A percentile compares a stretch with the other conserved stretches of the same genome.
Evolutionary conservation across 768 basidiomycete species (phyloP).

Genomic region (Suillus bovinus): DNA sequence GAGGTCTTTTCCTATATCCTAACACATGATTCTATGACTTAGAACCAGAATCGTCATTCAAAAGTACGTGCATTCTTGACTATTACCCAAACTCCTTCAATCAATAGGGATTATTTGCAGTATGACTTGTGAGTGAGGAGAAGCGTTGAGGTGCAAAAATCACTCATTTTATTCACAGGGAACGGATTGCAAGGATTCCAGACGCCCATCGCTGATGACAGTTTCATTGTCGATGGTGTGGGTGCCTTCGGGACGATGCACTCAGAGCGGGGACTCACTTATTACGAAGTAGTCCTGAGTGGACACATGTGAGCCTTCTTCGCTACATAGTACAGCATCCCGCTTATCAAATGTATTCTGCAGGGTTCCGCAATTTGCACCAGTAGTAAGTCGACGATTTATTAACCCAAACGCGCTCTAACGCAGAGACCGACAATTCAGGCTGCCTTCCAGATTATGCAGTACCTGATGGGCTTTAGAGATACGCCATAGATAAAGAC

Average conservation of each 20-base stretch:
- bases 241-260: conserved; percentile 68
- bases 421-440: conserved; percentile 18
- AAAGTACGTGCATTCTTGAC: conserved; percentile 41
- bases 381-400: conserved; percentile 42
- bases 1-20: not conserved
- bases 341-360: not conserved
- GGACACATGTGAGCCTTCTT: conserved; percentile 57
- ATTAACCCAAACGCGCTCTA: not conserved
- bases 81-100: not conserved
- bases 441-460: conserved; percentile 66
- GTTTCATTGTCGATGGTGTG: conserved; percentile 69
- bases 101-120: conserved; percentile 20
- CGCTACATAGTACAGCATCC: too few species aligned
- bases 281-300: conserved; percentile 62
- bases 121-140: conserved; percentile 41
- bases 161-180: conserved; percentile 5
- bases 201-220: conserved; percentile 61
- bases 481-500: conserved; percentile 36
- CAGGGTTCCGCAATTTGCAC: conserved; percentile 61
- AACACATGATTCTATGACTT: not conserved
- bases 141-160: not conserved
- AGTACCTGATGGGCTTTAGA: conserved; percentile 61
- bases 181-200: conserved; percentile 64
- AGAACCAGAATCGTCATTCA: conserved; percentile 59
- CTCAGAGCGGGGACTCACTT: conserved; percentile 66